Conservation (phyloP, 2,329 filamentous ascomycete genomes). For the Cladosporium sp. region DNA sequence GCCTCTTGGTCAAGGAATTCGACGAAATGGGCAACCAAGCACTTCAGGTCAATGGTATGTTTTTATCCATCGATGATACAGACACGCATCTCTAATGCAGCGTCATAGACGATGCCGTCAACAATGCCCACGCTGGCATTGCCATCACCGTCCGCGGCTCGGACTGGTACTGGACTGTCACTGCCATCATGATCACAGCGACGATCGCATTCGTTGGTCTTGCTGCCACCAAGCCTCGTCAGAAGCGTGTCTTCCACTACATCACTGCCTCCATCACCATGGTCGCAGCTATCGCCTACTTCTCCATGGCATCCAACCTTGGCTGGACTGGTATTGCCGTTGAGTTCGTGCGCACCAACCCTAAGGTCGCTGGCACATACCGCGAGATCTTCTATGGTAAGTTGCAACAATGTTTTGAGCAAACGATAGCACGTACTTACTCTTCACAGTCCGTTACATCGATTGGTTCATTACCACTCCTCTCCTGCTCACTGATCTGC, state of each 20-base stretch:
- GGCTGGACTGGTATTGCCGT: conserved; percentile 61
- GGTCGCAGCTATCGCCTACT: conserved; percentile 60
- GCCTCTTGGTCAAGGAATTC: not conserved
- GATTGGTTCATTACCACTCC: conserved; percentile 56
- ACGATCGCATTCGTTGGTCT: conserved; percentile 53
- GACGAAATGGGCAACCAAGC: conserved; percentile 39
- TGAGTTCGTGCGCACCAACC: conserved; percentile 49
- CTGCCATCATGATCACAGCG: conserved; percentile 53
- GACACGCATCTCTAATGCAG: not conserved
- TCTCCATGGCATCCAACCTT: conserved; percentile 63
- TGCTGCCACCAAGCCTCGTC: conserved; percentile 50
- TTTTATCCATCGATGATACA: not conserved
- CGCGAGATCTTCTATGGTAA: conserved; percentile 65
- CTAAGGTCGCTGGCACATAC: conserved; percentile 46
- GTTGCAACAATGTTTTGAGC: conserved; percentile 36
- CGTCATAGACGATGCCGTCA: conserved; percentile 38
- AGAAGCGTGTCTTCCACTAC: conserved; percentile 60
- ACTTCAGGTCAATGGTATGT: conserved; percentile 40
- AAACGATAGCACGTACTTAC: not conserved
- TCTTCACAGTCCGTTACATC: conserved; percentile 3
- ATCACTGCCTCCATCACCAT: conserved; percentile 57
- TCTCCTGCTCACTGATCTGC: conserved; percentile 57
- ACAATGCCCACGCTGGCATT: conserved; percentile 47
- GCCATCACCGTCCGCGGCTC: conserved; percentile 57
- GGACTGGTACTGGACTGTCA: conserved; percentile 59